These are phyloP conservation scores for Phytophthora meadii DNA, from an alignment of 352 stramenopile species.

Conservation along the genomic window DNA sequence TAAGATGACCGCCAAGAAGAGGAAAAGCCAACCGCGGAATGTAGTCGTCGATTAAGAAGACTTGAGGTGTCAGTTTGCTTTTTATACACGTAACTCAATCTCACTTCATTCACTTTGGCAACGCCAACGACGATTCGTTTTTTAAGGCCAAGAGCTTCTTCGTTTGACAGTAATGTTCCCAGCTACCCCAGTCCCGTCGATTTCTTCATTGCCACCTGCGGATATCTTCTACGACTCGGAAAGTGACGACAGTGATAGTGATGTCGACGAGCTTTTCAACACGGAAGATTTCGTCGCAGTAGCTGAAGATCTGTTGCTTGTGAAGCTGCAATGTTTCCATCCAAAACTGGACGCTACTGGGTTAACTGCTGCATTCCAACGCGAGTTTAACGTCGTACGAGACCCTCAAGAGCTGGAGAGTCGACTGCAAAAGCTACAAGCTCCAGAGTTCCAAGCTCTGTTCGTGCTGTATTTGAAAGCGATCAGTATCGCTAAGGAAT, in stretches of 20 bases:
- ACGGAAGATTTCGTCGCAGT: slow-evolving; percentile 50
- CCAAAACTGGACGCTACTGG: slow-evolving; percentile 48
- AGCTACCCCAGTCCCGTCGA: slow-evolving; percentile 26
- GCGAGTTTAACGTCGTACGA: slow-evolving; percentile 48
- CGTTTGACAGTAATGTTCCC: slow-evolving; percentile 9
- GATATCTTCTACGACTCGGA: slow-evolving; percentile 41
- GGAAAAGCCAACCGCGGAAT: no score
- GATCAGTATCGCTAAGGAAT: slow-evolving; percentile 45
- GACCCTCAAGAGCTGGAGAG: slow-evolving; percentile 45
- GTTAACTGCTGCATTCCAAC: slow-evolving; percentile 48
- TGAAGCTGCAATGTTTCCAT: slow-evolving; percentile 66
- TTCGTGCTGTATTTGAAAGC: slow-evolving; percentile 64
- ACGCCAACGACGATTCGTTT: no score
- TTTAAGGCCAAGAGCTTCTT: not conserved
- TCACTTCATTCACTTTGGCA: no score
- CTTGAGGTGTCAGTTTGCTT: no score
- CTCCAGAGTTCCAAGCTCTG: slow-evolving; percentile 42
- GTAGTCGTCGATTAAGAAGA: no score
- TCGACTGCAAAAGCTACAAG: slow-evolving; percentile 50
- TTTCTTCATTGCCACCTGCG: slow-evolving; percentile 42
- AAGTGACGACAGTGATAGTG: slow-evolving; percentile 37
- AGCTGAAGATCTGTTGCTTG: slow-evolving; percentile 67
- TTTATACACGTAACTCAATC: no score
- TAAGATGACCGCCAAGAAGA: no score
- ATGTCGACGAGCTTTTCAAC: slow-evolving; percentile 49